Base-by-base conservation (phyloP, 139 green algal genomes). In the Chlamydomonas sphaeroides region DNA sequence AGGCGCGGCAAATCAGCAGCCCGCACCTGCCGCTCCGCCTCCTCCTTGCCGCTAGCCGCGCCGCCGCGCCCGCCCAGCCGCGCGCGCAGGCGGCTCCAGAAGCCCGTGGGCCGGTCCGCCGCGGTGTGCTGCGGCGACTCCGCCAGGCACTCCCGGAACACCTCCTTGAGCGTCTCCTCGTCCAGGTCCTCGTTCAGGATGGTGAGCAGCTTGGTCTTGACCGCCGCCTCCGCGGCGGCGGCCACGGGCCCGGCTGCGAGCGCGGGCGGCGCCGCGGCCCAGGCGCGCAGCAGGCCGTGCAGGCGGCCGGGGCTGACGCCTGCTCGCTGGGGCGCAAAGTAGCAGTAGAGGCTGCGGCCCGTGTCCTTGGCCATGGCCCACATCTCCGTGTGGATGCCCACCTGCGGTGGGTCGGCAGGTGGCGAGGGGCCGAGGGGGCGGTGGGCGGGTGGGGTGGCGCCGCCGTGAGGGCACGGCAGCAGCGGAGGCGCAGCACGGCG, bases 341-440 rank as follows among this genome's bases (percentile, higher is more conserved):
- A 53, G n/a, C n/a, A n/a, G n/a, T n/a, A n/a, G n/a, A n/a, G n/a
- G n/a, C n/a, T n/a, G n/a, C n/a, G n/a, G 45, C 11, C 45, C 86
- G 92, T 91, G 71, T 95, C 85, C n/a, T 79, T 75, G 63, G 90
- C 30, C 86, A 95, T 89, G 59, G 48, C 77, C 74, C 68, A 85
- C 61, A 96, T 69, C 89, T 96, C 93, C 0, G 89, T 92, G 85
- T 95, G 93, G 57, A 96, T 88, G 68, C 90, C 88, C 36, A 88
- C 72, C 41, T 66, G 62, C 11, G 17, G 20, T 41, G 51, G 69
- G 33, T 75, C 39, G 35, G 23, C 2, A 26, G 42, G 63, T 85
- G n/a, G n/a, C n/a, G n/a, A n/a, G n/a, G n/a, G n/a, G n/a, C n/a
- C n/a, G n/a, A n/a, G n/a, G n/a, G n/a, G n/a, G n/a, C n/a, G n/a